These are phyloP conservation scores for Prunus persica DNA, from an alignment of 306 rosid genomes.

Conservation along the genomic window DNA sequence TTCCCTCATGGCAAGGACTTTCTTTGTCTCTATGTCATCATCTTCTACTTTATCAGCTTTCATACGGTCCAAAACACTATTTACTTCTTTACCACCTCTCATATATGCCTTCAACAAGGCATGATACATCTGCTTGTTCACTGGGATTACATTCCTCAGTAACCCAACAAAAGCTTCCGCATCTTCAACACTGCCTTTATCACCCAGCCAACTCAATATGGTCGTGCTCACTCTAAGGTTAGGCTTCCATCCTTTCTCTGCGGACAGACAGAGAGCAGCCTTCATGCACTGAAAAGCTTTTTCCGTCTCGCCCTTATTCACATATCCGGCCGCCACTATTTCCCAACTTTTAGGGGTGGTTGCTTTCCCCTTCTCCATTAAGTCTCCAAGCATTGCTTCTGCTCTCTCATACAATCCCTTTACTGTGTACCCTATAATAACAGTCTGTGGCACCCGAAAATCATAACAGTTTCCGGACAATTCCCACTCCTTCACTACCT, in stretches of 20 bases:
- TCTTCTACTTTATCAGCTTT: slow-evolving; percentile 43
- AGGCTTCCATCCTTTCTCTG: slow-evolving; percentile 57
- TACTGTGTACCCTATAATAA: slow-evolving; percentile 48
- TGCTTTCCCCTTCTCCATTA: slow-evolving; percentile 48
- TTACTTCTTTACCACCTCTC: slow-evolving; percentile 53
- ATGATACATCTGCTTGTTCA: slow-evolving; percentile 46
- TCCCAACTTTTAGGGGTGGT: slow-evolving; percentile 62
- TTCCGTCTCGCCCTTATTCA: slow-evolving; percentile 48
- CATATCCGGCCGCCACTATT: slow-evolving; percentile 51
- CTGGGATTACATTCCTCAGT: slow-evolving; percentile 36
- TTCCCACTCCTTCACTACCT: slow-evolving; percentile 69
- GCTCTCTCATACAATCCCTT: slow-evolving; percentile 61
- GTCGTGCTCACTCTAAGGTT: slow-evolving; percentile 27
- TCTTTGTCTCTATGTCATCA: slow-evolving; percentile 40
- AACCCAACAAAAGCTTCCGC: slow-evolving; percentile 52
- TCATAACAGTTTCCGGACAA: slow-evolving; percentile 72
- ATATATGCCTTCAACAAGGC: slow-evolving; percentile 50
- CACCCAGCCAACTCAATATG: slow-evolving; percentile 61
- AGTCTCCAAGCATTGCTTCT: slow-evolving; percentile 56
- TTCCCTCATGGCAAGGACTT: slow-evolving; percentile 34
- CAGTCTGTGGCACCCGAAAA: slow-evolving; percentile 49
- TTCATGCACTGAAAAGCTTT: slow-evolving; percentile 56
- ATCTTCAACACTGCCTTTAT: slow-evolving; percentile 51
- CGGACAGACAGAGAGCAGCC: slow-evolving; percentile 39
- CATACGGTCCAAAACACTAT: slow-evolving; percentile 48